A percentile compares a stretch with the other conserved stretches of the same genome.
These are phyloP conservation scores for Globisporangium radiosum DNA, from an alignment of 352 stramenopile species.

Conservation along the genomic window DNA sequence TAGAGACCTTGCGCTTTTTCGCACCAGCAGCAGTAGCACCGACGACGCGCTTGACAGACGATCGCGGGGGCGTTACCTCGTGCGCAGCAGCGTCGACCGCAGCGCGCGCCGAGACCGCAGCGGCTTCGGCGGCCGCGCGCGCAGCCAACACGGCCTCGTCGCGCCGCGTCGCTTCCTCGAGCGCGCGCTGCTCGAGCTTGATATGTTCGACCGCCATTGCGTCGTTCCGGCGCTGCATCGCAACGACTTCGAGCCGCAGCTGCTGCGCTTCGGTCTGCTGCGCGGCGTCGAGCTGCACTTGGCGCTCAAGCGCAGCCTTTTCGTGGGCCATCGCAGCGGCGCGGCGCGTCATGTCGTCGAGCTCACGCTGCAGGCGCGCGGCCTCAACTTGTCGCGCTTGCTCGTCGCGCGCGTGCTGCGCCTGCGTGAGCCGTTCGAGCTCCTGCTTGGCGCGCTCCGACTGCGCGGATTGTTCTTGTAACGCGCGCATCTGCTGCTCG, in stretches of 20 bases:
- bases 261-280: slow-evolving; percentile 30
- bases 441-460: slow-evolving; percentile 45
- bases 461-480: slow-evolving; percentile 31
- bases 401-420: slow-evolving; percentile 29
- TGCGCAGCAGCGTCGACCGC: slow-evolving; percentile 56
- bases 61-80: slow-evolving; percentile 20
- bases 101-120: slow-evolving; percentile 58
- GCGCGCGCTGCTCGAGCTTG: slow-evolving; percentile 31
- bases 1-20: slow-evolving; percentile 32
- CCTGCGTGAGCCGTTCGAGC: slow-evolving; percentile 14
- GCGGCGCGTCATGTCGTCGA: slow-evolving; percentile 51
- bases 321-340: slow-evolving; percentile 26
- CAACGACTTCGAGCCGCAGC: slow-evolving; percentile 35
- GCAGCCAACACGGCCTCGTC: slow-evolving; percentile 58
- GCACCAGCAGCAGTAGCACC: slow-evolving; percentile 18
- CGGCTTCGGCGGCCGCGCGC: slow-evolving; percentile 50
- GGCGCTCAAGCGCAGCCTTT: slow-evolving; percentile 30
- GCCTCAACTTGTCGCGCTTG: slow-evolving; percentile 37
- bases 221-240: slow-evolving; percentile 38
- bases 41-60: slow-evolving; percentile 10
- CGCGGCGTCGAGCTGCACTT: slow-evolving; percentile 27
- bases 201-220: slow-evolving; percentile 46
- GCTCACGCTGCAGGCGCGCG: slow-evolving; percentile 30
- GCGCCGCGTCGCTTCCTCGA: slow-evolving; percentile 39
- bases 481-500: slow-evolving; percentile 48